Conservation (phyloP, 2,329 filamentous ascomycete species). For the Boeremia lycopersici region DNA sequence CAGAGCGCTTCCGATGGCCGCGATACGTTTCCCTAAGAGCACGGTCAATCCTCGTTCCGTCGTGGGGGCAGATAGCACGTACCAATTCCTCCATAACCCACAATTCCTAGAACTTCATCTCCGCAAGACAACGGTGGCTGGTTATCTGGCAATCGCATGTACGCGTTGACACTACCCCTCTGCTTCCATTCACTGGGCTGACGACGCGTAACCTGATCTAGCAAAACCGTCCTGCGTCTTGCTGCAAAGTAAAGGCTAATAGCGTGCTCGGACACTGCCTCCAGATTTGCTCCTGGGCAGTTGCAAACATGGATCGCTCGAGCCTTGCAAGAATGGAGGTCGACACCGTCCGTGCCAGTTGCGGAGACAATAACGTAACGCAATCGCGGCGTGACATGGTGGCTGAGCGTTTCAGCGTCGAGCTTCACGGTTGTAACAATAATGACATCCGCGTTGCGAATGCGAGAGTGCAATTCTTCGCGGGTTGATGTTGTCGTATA, state of each 20-base stretch:
- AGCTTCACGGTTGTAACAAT: constrained; percentile 52
- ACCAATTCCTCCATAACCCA: constrained; percentile 59
- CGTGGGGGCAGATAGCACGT: constrained; percentile 13
- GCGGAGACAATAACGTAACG: constrained; percentile 54
- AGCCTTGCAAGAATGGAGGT: constrained; percentile 51
- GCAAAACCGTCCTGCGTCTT: constrained; percentile 49
- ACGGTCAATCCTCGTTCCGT: constrained; percentile 15
- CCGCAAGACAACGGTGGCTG: constrained; percentile 52
- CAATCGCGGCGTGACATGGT: constrained; percentile 50
- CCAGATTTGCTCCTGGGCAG: constrained; percentile 55
- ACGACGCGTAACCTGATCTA: constrained; percentile 31
- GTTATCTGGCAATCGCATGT: constrained; percentile 44
- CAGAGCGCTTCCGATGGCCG: constrained; percentile 51
- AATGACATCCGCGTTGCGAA: constrained; percentile 55
- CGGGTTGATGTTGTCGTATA: constrained; percentile 43
- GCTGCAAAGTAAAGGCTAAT: constrained; percentile 57
- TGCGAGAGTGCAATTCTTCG: constrained; percentile 46
- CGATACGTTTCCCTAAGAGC: constrained; percentile 51
- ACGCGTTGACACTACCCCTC: constrained; percentile 42
- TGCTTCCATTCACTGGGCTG: constrained; percentile 50
- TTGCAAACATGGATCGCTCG: constrained; percentile 55
- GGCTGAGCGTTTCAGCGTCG: constrained; percentile 48
- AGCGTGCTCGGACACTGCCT: constrained; percentile 58
- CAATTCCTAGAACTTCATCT: constrained; percentile 57
- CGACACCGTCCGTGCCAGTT: constrained; percentile 56